Evolutionary conservation across 2,329 filamentous ascomycete species (phyloP), one percentile per base, ranked within the genome.

Genomic region (Neonectria hederae): DNA sequence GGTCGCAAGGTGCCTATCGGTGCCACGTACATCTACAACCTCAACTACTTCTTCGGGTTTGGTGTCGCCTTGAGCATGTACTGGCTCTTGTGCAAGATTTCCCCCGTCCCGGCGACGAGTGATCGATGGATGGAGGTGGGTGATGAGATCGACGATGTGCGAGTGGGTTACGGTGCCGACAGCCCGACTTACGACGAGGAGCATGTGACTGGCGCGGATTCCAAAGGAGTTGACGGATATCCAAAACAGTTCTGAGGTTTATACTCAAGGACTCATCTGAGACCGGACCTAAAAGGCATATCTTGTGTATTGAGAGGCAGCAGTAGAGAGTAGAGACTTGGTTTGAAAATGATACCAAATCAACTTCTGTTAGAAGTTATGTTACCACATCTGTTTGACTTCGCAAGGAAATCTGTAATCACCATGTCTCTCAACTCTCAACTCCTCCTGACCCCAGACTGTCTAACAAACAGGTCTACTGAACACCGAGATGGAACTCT

Each of bases 1-100:
- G 93, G 93, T 1, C 76, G 74, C 19, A 68, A 81, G 2, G 93
- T 97, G 0, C 94, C 95, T 0, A 82, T 87, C 6, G 94, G 91
- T 1, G 94, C 95, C 2, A 88, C 86, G 1, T 97, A 97, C 75
- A 88, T 97, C 64, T 97, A 97, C 83, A 92, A 94, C 69, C 75
- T 97, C 72, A 97, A 97, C 79, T 97, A 94, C 82, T 97, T 97
- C 77, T 86, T 87, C 46, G 94, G 94, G 0, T 94, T 97, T 76
- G 83, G 93, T 51, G 86, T 97, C 11, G 87, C 92, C 0, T 82
- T 82, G 0, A 75, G 68, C 0, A 79, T 89, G 8, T 97, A 97
- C 79, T 97, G 87, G 81, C 59, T 77, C 0, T 82, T 97, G 1
- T 94, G 90, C 76, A 86, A 81, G 62, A 35, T 94, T 26, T 92